Evolutionary conservation across 2,329 filamentous ascomycete species (phyloP).

Genomic region (Penicillium psychrosexuale): DNA sequence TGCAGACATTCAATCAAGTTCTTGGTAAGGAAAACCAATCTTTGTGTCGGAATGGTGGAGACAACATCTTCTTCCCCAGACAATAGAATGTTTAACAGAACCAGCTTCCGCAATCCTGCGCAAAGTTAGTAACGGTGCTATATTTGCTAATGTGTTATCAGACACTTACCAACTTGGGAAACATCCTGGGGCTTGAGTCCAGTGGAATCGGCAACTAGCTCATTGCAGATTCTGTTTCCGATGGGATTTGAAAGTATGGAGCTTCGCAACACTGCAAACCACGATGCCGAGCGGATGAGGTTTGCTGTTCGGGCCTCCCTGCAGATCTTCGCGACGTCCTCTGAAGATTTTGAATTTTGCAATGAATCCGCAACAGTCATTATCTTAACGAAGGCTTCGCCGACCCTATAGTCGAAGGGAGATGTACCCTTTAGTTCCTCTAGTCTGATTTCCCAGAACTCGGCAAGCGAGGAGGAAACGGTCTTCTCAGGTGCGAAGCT

Average conservation of each 20-base stretch:
- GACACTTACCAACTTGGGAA: slow-evolving; percentile 40
- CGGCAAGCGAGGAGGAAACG: slow-evolving; percentile 24
- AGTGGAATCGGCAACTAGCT: slow-evolving; percentile 59
- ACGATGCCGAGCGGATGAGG: slow-evolving; percentile 47
- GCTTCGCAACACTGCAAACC: slow-evolving; percentile 49
- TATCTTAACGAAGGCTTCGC: slow-evolving; percentile 42
- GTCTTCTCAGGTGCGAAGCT: slow-evolving; percentile 14
- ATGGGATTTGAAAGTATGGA: slow-evolving; percentile 48
- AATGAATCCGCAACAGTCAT: slow-evolving; percentile 33
- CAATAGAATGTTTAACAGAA: slow-evolving; percentile 55
- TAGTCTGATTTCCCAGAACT: slow-evolving; percentile 38
- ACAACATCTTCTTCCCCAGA: slow-evolving; percentile 48
- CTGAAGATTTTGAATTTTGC: slow-evolving; percentile 26
- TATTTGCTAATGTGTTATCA: neutral
- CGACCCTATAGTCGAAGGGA: slow-evolving; percentile 38
- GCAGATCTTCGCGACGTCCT: slow-evolving; percentile 35
- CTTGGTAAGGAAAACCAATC: slow-evolving; percentile 78
- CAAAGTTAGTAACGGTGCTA: slow-evolving; percentile 11
- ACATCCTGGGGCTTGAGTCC: slow-evolving; percentile 49
- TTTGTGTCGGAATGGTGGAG: slow-evolving; percentile 54
- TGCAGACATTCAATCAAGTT: slow-evolving; percentile 72
- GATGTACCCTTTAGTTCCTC: slow-evolving; percentile 31
- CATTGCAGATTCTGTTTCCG: slow-evolving; percentile 56
- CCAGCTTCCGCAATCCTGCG: slow-evolving; percentile 49
- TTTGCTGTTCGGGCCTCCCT: slow-evolving; percentile 40